Percentiles rank a stretch among this genome's conserved stretches.
phyloP scores from a whole-genome alignment of 768 basidiomycete genomes.

The Auricularia sp. region DNA sequence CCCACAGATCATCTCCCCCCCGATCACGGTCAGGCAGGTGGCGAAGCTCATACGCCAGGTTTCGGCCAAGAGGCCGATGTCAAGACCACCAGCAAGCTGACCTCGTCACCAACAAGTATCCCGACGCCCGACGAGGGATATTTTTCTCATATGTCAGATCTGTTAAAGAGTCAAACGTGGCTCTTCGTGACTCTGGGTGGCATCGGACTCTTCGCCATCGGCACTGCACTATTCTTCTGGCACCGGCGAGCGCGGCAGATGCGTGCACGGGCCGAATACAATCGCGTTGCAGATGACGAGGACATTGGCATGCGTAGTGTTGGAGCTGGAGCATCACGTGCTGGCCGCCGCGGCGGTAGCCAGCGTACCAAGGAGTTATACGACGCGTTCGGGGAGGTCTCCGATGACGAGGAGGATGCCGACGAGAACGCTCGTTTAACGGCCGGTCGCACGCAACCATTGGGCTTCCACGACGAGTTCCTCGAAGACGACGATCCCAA shows the following conservation, averaged over 20 bases:
- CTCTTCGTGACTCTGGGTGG: constrained; percentile 79
- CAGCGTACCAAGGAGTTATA: constrained; percentile 79
- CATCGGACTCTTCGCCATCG: constrained; percentile 64
- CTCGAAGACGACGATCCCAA: constrained; percentile 66
- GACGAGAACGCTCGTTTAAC: constrained; percentile 64
- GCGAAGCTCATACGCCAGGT: constrained; percentile 71
- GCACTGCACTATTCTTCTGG: constrained; percentile 71
- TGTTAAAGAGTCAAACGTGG: constrained; percentile 76
- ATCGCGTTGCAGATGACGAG: constrained; percentile 49
- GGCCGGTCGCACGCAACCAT: constrained; percentile 17
- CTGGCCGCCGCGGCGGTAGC: constrained; percentile 21
- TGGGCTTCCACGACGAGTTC: constrained; percentile 71
- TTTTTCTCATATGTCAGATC: constrained; percentile 68
- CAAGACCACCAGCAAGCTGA: constrained; percentile 10
- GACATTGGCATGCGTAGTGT: constrained; percentile 73
- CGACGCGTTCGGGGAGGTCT: constrained; percentile 89
- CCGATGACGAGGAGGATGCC: constrained; percentile 62
- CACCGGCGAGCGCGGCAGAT: constrained; percentile 40
- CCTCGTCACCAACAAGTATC: constrained; percentile 30
- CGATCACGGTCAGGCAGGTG: constrained; percentile 73
- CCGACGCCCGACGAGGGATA: constrained; percentile 73
- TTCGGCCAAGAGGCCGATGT: constrained; percentile 35
- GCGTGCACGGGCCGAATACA: constrained; percentile 40
- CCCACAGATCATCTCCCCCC: constrained; percentile 81
- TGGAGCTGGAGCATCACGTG: constrained; percentile 23